phyloP scores from a whole-genome alignment of 1,284 basidiomycete species.

The Sphaerobolus stellatus region DNA sequence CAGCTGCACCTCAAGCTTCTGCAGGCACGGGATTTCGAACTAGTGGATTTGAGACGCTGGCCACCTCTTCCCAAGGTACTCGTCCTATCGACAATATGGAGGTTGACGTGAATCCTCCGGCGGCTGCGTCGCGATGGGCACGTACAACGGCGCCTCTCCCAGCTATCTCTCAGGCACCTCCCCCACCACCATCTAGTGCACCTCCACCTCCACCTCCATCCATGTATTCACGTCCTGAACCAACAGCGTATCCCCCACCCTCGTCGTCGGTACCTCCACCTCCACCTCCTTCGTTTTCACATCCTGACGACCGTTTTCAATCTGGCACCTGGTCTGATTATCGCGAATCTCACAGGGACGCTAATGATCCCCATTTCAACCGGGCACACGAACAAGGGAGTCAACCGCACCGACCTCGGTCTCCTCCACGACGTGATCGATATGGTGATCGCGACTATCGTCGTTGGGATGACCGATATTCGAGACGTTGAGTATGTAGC shows the following conservation, averaged over 20 bases:
- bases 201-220: constrained; percentile 15
- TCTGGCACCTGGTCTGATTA: background rate
- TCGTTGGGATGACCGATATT: too few species aligned
- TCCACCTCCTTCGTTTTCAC: background rate
- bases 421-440: too few species aligned
- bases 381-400: background rate
- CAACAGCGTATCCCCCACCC: constrained; percentile 9
- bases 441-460: background rate
- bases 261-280: background rate
- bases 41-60: constrained; percentile 63
- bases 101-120: constrained; percentile 13
- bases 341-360: background rate
- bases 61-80: constrained; percentile 33
- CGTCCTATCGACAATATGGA: constrained; percentile 17
- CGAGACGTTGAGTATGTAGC: too few species aligned
- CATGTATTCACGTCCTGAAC: constrained; percentile 11
- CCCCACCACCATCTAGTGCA: constrained; percentile 27
- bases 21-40: constrained; percentile 46
- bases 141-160: constrained; percentile 20
- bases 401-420: too few species aligned
- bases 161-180: constrained; percentile 21
- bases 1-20: constrained; percentile 8
- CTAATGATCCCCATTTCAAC: background rate
- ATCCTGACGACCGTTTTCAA: background rate
- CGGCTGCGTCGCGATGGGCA: constrained; percentile 12